Percentiles rank a stretch among this genome's conserved stretches.
phyloP scores from a whole-genome alignment of 2,329 filamentous ascomycete species.

The Tolypocladium cylindrosporum region DNA sequence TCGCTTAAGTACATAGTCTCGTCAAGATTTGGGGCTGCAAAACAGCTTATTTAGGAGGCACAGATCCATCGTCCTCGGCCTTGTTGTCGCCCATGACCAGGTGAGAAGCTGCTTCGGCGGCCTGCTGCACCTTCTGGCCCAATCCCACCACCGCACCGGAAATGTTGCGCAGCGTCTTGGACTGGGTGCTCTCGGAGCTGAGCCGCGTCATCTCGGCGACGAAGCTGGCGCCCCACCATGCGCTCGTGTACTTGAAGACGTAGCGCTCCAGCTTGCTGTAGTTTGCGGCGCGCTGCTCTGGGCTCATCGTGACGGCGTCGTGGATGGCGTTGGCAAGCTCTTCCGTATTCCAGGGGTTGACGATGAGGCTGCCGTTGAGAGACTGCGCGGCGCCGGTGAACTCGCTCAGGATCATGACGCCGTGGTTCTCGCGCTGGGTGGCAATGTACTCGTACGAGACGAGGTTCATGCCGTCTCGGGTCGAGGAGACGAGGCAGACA shows the following conservation, averaged over 20 bases:
- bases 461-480: conserved; percentile 97
- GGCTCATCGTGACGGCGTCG: conserved; percentile 92
- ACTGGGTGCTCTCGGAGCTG: conserved; percentile 24
- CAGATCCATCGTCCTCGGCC: conserved; percentile 3
- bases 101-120: conserved; percentile 11
- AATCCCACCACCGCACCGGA: conserved; percentile 26
- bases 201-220: conserved; percentile 67
- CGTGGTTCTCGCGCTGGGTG: conserved; percentile 80
- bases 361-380: conserved; percentile 83
- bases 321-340: conserved; percentile 89
- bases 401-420: conserved; percentile 89
- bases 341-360: conserved; percentile 98
- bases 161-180: conserved; percentile 31
- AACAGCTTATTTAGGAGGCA: conserved; percentile 1
- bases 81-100: conserved; percentile 1
- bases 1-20: neutral
- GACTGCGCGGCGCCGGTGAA: conserved; percentile 94
- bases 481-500: conserved; percentile 85
- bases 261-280: conserved; percentile 90
- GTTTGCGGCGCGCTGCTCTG: conserved; percentile 77
- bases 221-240: conserved; percentile 94
- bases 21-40: neutral
- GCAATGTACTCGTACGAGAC: conserved; percentile 98
- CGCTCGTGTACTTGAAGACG: conserved; percentile 94
- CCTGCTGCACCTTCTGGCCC: conserved; percentile 16